Evolutionary conservation across 257 asterid species (phyloP).

Genomic region (Nicotiana sylvestris): DNA sequence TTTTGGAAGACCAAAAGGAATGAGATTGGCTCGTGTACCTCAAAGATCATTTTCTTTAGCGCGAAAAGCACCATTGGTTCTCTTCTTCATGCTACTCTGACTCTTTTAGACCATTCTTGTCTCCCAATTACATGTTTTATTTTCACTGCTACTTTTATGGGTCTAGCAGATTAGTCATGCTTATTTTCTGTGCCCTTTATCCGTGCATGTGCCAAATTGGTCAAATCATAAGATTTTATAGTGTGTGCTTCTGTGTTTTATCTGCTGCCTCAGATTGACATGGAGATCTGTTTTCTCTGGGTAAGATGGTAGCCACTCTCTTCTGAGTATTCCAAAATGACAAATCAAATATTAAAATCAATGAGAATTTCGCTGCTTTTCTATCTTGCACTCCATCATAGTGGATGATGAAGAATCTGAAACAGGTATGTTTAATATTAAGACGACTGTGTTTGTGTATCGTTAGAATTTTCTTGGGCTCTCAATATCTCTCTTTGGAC

Average conservation of each 20-base stretch:
- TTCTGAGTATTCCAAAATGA: neutral
- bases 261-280: neutral
- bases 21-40: neutral
- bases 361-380: neutral
- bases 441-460: neutral
- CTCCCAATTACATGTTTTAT: neutral
- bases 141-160: neutral
- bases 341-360: neutral
- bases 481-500: neutral
- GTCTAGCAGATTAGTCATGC: neutral
- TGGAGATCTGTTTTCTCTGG: neutral
- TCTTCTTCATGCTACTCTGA: neutral
- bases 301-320: neutral
- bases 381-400: neutral
- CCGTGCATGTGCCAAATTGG: neutral
- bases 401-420: neutral
- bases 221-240: neutral
- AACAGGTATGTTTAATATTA: neutral
- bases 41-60: neutral
- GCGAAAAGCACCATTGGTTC: neutral
- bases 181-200: neutral
- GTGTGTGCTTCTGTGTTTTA: neutral
- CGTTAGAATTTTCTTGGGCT: neutral
- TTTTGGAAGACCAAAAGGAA: neutral
- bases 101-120: neutral